Conservation (phyloP, 2,329 filamentous ascomycete genomes). For the Rasamsonia emersonii region DNA sequence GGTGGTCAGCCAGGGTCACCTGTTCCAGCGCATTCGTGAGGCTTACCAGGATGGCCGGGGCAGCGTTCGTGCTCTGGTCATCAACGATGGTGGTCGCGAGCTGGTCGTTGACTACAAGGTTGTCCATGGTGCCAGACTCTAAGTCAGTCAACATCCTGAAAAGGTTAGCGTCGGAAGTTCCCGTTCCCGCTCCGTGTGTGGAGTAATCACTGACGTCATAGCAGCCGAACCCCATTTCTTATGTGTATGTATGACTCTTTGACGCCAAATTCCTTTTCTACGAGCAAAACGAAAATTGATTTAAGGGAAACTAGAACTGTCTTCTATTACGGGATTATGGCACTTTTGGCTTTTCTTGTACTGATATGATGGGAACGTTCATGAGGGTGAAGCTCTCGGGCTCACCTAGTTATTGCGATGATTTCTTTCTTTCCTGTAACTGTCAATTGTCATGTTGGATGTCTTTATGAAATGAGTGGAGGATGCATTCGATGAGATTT, state of each 20-base stretch:
- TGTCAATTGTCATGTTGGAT: too few species aligned
- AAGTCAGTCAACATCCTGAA: conserved; percentile 21
- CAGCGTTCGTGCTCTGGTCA: conserved; percentile 88
- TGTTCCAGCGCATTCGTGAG: conserved; percentile 70
- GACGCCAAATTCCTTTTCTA: too few species aligned
- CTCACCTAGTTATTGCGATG: too few species aligned
- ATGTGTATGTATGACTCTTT: conserved; percentile 3
- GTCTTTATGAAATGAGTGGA: too few species aligned
- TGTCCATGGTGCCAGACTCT: conserved; percentile 68
- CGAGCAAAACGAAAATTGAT: too few species aligned
- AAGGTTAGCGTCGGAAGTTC: conserved; percentile 7
- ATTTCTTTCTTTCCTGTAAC: too few species aligned
- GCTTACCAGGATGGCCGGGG: conserved; percentile 89
- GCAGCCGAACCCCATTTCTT: neutral
- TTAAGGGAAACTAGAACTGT: too few species aligned
- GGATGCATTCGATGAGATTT: too few species aligned
- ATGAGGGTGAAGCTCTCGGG: too few species aligned
- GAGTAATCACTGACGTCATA: conserved; percentile 3
- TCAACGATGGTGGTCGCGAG: conserved; percentile 87
- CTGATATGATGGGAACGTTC: too few species aligned
- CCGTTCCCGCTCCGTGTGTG: conserved; percentile 1
- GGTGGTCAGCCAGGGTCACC: conserved; percentile 89
- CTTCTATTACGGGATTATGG: too few species aligned
- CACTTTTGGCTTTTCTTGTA: too few species aligned
- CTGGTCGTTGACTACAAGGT: conserved; percentile 99